Base-by-base conservation (phyloP, 768 basidiomycete genomes). In the Saitozyma podzolica region DNA sequence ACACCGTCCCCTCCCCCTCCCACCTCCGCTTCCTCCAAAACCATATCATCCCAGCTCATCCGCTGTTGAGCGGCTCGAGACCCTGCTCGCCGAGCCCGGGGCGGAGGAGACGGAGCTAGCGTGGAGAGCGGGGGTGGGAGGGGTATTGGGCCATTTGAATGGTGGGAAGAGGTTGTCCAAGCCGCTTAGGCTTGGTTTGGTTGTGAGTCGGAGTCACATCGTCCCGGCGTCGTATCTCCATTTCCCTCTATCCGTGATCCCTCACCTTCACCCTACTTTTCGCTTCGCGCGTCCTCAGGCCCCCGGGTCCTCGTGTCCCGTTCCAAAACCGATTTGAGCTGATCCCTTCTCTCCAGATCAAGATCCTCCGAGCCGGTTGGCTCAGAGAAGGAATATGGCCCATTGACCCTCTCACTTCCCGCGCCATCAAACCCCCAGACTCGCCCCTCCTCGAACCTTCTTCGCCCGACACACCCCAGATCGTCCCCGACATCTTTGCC, bases 381-480 rank as follows among this genome's bases (percentile, higher is more conserved):
- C 62, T 76, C 11, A 50, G 59, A 61, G 74, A 76, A 47, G 74
- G 74, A 3, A 69, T 70, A 9, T 76, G 74, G 74, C 72, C 74
- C 0, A 66, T 63, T 17, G 71, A 75, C 48, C 66, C 72, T 8
- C 48, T 16, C 16, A 66, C 67, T 3, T 61, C 62, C 29, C 59
- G 63, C 48, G 66, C 73, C 7, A 29, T 62, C 29, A 49, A 50
- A 56, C 67, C 70, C 2, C 70, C 73, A 41, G 62, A 68, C 16
- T 72, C 70, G 9, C 69, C 73, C 13, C 29, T 59, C 9, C 53
- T 50, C 8, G 41, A 13, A 20, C 39, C 61, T 7, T 37, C 19
- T 19, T 53, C n/a, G 2, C 54, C 47, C 17, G 45, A 47, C 45
- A 47, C 13, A 47, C 45, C 45, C 45, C 13, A 47, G 45, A 6